Evolutionary conservation across 768 basidiomycete species (phyloP), one percentile per base, ranked within the genome.

Genomic region (Hysterangium stoloniferum): DNA sequence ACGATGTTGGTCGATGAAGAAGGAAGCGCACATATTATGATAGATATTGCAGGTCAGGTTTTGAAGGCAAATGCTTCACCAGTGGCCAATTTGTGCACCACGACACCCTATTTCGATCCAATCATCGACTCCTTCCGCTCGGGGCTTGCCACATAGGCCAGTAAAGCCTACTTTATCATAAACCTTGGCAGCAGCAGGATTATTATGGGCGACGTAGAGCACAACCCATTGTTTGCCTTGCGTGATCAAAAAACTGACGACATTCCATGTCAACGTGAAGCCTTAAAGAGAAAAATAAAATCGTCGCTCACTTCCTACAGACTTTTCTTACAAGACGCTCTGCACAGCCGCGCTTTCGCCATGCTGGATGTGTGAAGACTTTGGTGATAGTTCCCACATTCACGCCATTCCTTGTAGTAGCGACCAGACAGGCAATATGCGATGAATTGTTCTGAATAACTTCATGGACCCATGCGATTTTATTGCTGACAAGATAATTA

Each of bases 71-170:
- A 12, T 4, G 13, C 9, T 45, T 24, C 29, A 87, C 85, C 86
- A 89, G 58, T 84, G 80, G 1, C 86, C 86, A 13, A 83, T 69
- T 2, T 65, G 54, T 15, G 54, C 49, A 20, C 63, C 68, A 54
- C 78, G 71, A 49, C 84, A 86, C 7, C 84, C 84, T 44, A 82
- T 64, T 51, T 86, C 85, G 5, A 79, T 55, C 81, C 81, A 86
- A 13, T 73, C 70, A 43, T 78, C 76, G 9, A 71, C 67, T 15
- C 71, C 73, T n/a, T 73, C 68, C 1, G 70, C 68, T 2, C 60
- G 54, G 13, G 59, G 55, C 40, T 64, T 54, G 13, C 54, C 62
- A 46, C 66, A 66, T 13, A 85, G 66, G 5, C 82, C 84, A 15
- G 68, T 63, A 54, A 89, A 90, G 2, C 86, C 86, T 13, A 87